Evolutionary conservation across 495 filamentous ascomycete genomes (phyloP).

Genomic region (Pyrenopolyporus hunteri): DNA sequence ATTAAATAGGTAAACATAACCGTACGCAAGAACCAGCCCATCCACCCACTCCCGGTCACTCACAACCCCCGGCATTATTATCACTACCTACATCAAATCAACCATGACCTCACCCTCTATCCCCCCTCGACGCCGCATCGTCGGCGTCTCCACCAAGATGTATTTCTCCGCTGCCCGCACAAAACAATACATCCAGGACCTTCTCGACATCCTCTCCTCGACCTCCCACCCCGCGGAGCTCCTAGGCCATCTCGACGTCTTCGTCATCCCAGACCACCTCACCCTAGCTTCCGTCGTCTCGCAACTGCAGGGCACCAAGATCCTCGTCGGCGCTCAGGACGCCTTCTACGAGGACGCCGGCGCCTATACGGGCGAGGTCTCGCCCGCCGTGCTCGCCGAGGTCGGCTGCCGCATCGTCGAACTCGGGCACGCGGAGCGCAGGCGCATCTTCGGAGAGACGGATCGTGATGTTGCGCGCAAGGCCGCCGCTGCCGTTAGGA

Average conservation of each 20-base stretch:
- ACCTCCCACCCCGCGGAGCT: slow-evolving; percentile 42
- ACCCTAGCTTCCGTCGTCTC: slow-evolving; percentile 63
- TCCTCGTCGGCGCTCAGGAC: slow-evolving; percentile 78
- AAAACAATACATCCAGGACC: slow-evolving; percentile 61
- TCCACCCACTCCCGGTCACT: too few species aligned
- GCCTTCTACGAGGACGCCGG: slow-evolving; percentile 69
- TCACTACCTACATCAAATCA: not conserved
- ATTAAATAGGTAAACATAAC: too few species aligned
- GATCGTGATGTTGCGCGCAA: slow-evolving; percentile 68
- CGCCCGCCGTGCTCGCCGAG: slow-evolving; percentile 65
- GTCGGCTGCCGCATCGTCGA: slow-evolving; percentile 75
- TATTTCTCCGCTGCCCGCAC: slow-evolving; percentile 77
- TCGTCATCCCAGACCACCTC: slow-evolving; percentile 78
- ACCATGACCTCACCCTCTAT: slow-evolving; percentile 35
- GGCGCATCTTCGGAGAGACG: slow-evolving; percentile 72
- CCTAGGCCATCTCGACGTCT: slow-evolving; percentile 56
- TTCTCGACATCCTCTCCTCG: slow-evolving; percentile 55
- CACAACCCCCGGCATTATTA: too few species aligned
- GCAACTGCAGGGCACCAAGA: slow-evolving; percentile 55
- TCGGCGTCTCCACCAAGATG: slow-evolving; percentile 84
- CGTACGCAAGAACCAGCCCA: too few species aligned
- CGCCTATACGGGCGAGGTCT: slow-evolving; percentile 79
- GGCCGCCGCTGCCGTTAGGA: slow-evolving; percentile 66
- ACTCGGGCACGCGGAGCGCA: slow-evolving; percentile 79
- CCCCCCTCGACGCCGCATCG: slow-evolving; percentile 65